These are phyloP conservation scores for Phalaenopsis aphrodite DNA, from an alignment of 106 monocot genomes.

Conservation along the genomic window DNA sequence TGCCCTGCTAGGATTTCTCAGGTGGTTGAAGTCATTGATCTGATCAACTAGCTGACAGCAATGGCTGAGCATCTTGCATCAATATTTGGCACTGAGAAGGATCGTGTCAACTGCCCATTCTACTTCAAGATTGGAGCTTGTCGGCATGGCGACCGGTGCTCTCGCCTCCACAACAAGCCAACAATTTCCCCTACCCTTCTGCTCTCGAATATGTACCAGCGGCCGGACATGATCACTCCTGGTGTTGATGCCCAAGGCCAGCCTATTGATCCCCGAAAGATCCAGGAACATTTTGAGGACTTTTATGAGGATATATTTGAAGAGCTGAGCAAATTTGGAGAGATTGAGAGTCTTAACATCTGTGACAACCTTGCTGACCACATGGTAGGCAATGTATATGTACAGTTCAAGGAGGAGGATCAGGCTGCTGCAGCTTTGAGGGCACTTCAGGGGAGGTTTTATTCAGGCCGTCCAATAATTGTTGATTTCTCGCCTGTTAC, in stretches of 20 bases:
- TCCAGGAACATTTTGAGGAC: slow-evolving; percentile 78
- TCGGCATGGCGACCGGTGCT: slow-evolving; percentile 66
- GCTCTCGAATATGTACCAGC: slow-evolving; percentile 77
- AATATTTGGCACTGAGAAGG: slow-evolving; percentile 76
- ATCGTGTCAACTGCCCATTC: slow-evolving; percentile 73
- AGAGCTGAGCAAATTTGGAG: slow-evolving; percentile 64
- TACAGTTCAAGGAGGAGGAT: slow-evolving; percentile 65
- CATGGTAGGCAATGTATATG: slow-evolving; percentile 76
- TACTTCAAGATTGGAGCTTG: slow-evolving; percentile 80
- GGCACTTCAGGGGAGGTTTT: slow-evolving; percentile 59
- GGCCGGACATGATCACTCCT: slow-evolving; percentile 66
- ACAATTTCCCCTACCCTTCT: slow-evolving; percentile 67
- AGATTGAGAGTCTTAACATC: slow-evolving; percentile 62
- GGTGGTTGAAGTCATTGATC: neutral
- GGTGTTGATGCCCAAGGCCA: slow-evolving; percentile 60
- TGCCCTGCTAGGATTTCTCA: neutral
- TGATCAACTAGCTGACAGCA: neutral
- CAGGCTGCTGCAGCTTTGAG: slow-evolving; percentile 53
- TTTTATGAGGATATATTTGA: slow-evolving; percentile 71
- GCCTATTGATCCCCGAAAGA: slow-evolving; percentile 56
- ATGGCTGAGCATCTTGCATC: slow-evolving; percentile 81
- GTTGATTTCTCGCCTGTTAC: slow-evolving; percentile 70
- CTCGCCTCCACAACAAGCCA: slow-evolving; percentile 61
- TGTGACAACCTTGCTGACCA: slow-evolving; percentile 77
- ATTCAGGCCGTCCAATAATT: slow-evolving; percentile 64